Percentiles rank a stretch among this genome's conserved stretches.
Conservation (phyloP, 2,329 filamentous ascomycete genomes). For the Curvularia hawaiiensis region DNA sequence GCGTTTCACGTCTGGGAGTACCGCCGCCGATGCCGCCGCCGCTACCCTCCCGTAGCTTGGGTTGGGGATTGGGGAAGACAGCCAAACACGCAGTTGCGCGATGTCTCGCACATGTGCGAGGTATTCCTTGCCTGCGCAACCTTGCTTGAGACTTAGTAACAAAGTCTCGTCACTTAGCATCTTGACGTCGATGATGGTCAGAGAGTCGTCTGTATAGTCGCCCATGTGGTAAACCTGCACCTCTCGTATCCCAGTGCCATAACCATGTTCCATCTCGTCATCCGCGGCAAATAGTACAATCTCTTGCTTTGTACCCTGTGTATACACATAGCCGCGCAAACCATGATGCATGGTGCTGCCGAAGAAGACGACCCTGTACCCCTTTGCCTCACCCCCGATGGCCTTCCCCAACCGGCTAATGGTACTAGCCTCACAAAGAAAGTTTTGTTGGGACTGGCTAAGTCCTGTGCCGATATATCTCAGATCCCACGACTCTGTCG, state of each 20-base stretch:
- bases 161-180: slow-evolving; percentile 11
- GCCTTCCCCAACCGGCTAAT: background rate
- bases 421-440: background rate
- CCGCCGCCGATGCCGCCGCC: background rate
- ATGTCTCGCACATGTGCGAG: slow-evolving; percentile 8
- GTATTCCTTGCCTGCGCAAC: background rate
- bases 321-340: slow-evolving; percentile 23
- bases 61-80: background rate
- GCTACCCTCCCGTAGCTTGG: background rate
- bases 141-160: background rate
- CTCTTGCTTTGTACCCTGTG: background rate
- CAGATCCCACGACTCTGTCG: slow-evolving; percentile 3
- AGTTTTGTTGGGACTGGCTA: slow-evolving; percentile 10
- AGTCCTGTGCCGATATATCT: slow-evolving; percentile 32
- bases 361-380: slow-evolving; percentile 19
- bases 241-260: background rate
- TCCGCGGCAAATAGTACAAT: slow-evolving; percentile 21
- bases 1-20: background rate
- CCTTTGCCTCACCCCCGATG: background rate
- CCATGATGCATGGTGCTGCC: slow-evolving; percentile 30
- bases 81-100: background rate
- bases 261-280: background rate
- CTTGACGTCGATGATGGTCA: slow-evolving; percentile 13
- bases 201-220: background rate
- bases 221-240: slow-evolving; percentile 3